Base-by-base conservation (phyloP, 2,329 filamentous ascomycete genomes). In the Botryotinia convoluta region DNA sequence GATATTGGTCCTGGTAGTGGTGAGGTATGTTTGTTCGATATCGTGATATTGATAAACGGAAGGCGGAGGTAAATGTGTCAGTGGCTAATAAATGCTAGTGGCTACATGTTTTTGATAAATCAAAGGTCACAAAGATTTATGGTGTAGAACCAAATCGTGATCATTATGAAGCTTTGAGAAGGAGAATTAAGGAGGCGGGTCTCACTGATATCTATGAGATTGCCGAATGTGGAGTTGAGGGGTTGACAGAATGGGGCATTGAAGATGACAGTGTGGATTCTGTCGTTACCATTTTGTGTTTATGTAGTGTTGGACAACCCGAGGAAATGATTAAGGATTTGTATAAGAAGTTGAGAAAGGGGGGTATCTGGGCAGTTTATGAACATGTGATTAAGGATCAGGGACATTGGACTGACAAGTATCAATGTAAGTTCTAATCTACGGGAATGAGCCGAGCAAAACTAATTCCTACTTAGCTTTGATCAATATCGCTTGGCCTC, bases 1-100 rank as follows among this genome's bases (percentile, higher is more conserved):
- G 90, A 92, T 81, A 84, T 92, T 71, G 90, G 90, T 4, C 86
- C 90, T 1, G 90, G 88, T 4, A 84, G 82, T 2, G 90, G 90
- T 3, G 83, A 89, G 39, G 70, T 72, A 79, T 91, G 89, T 89
- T 85, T 88, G 5, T 83, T 86, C 59, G 79, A 90, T 35, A 88
- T 90, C 71, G 57, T 72, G 29, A 61, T 68, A 3, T 51, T 44
- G 69, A 71, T 26, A 63, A 82, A 65, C 82, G 77, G 3, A 82
- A 8, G 16, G 35, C 12, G 4, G 16, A 10, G 26, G 4, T 35
- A 5, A 59, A 20, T 29, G 6, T 54, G 0, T 37, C 22, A 14
- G 80, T 91, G 89, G 89, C 85, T 88, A 6, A 83, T 88, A 39
- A 90, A 73, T 73, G 77, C 42, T 69, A 73, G 70, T 72, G 48